phyloP scores from a whole-genome alignment of 139 green algal species.

The Tetraselmis chui region DNA sequence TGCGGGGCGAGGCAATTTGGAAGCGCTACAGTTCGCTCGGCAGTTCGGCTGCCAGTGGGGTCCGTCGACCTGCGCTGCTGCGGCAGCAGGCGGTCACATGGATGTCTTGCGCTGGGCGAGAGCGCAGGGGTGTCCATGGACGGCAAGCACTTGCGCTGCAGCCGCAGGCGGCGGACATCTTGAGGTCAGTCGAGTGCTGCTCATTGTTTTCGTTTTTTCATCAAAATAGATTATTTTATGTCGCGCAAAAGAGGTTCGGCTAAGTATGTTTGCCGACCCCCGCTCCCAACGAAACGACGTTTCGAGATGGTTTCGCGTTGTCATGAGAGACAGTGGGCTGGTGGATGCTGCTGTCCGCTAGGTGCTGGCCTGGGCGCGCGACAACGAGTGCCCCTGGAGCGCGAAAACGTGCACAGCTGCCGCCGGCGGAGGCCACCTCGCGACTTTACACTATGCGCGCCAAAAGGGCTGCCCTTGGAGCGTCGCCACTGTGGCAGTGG shows the following conservation, averaged over 20 bases:
- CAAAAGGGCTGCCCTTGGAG: background rate
- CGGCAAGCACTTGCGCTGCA: background rate
- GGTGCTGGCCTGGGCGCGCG: background rate
- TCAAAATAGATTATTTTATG: no score
- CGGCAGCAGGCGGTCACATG: background rate
- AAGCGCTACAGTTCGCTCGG: background rate
- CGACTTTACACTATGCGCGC: background rate
- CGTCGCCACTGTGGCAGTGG: background rate
- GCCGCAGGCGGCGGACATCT: background rate
- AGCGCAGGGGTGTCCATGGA: background rate
- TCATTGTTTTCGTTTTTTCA: no score
- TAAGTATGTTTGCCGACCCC: no score
- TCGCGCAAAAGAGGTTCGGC: no score
- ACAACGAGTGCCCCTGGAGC: background rate
- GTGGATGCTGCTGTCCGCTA: no score
- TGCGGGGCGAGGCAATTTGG: no score
- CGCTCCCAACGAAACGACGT: no score
- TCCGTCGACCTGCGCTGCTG: background rate
- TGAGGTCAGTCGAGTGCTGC: no score
- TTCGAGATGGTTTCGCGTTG: no score
- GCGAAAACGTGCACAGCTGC: background rate
- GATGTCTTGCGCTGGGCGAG: background rate
- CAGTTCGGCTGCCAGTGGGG: background rate
- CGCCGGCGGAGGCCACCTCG: background rate
- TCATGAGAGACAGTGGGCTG: no score